Conservation (phyloP, 1,284 basidiomycete genomes). For the Fistulina hepatica region DNA sequence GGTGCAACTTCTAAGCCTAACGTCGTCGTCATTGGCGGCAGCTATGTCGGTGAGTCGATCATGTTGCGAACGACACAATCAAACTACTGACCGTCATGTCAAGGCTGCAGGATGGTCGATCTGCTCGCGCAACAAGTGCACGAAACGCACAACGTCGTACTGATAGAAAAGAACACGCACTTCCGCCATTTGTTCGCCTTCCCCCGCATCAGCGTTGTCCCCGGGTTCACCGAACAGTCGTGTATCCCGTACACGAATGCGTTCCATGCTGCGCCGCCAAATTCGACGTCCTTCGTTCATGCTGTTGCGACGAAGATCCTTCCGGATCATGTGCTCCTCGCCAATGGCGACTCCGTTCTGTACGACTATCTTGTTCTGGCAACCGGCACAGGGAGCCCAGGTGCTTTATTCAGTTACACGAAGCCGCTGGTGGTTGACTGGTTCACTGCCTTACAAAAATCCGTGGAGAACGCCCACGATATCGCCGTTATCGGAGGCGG, state of each 20-base stretch:
- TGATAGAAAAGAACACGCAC: constrained; percentile 35
- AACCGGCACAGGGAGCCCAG: constrained; percentile 21
- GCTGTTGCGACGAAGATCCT: constrained; percentile 17
- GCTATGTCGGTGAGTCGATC: constrained; percentile 10
- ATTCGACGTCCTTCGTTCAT: constrained; percentile 17
- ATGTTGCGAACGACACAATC: no score
- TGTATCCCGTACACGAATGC: constrained; percentile 32
- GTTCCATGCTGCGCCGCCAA: constrained; percentile 17
- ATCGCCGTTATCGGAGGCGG: no score
- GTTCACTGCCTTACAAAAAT: no score
- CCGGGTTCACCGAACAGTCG: constrained; percentile 31
- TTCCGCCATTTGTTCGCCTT: constrained; percentile 31
- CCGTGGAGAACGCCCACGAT: no score
- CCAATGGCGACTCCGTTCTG: constrained; percentile 15
- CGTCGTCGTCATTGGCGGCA: constrained; percentile 13
- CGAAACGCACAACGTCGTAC: constrained; percentile 28
- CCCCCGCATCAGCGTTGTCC: constrained; percentile 31
- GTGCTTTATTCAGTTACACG: no score
- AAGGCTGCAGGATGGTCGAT: constrained; percentile 25
- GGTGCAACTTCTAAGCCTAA: no score
- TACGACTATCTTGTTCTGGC: constrained; percentile 25
- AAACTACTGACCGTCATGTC: constrained; percentile 8
- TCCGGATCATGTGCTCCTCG: constrained; percentile 18
- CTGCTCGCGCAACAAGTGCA: constrained; percentile 26
- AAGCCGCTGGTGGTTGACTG: no score